Evolutionary conservation across 768 basidiomycete genomes (phyloP).

Genomic region (Psilocybe sp.): DNA sequence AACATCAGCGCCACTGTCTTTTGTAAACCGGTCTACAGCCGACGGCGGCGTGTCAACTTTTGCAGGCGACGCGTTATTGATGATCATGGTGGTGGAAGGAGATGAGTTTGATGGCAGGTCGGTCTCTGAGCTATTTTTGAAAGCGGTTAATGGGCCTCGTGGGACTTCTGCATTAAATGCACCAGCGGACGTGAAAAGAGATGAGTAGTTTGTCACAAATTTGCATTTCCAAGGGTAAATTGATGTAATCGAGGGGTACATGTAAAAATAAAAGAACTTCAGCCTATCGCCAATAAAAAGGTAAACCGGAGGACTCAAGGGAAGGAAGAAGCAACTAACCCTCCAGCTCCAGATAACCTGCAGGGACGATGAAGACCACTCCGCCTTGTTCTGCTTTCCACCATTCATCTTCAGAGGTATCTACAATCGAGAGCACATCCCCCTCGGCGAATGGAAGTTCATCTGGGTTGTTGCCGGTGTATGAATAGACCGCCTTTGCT

Average conservation of each 20-base stretch:
- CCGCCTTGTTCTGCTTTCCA: conserved; percentile 94
- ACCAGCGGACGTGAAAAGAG: conserved; percentile 1
- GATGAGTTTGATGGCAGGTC: background rate
- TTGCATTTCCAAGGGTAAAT: conserved; percentile 28
- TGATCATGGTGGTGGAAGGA: background rate
- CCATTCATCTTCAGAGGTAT: conserved; percentile 85
- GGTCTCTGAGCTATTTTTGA: too few species aligned
- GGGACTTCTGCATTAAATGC: conserved; percentile 5
- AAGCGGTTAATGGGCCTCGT: background rate
- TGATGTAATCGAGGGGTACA: conserved; percentile 37
- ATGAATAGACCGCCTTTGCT: conserved; percentile 81
- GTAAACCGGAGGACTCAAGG: conserved; percentile 60
- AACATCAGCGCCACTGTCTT: background rate
- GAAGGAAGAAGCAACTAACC: conserved; percentile 73
- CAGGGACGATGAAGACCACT: conserved; percentile 86
- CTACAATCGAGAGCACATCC: conserved; percentile 75
- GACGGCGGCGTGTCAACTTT: conserved; percentile 1
- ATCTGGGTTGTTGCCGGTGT: conserved; percentile 66
- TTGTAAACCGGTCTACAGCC: conserved; percentile 1
- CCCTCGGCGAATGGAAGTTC: conserved; percentile 87
- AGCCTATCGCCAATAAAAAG: conserved; percentile 59
- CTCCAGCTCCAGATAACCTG: conserved; percentile 84
- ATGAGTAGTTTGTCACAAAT: conserved; percentile 15
- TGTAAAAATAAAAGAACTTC: conserved; percentile 66
- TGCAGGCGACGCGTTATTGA: background rate